These are phyloP conservation scores for Orobanche coerulescens DNA, from an alignment of 257 asterid genomes.

Conservation along the genomic window DNA sequence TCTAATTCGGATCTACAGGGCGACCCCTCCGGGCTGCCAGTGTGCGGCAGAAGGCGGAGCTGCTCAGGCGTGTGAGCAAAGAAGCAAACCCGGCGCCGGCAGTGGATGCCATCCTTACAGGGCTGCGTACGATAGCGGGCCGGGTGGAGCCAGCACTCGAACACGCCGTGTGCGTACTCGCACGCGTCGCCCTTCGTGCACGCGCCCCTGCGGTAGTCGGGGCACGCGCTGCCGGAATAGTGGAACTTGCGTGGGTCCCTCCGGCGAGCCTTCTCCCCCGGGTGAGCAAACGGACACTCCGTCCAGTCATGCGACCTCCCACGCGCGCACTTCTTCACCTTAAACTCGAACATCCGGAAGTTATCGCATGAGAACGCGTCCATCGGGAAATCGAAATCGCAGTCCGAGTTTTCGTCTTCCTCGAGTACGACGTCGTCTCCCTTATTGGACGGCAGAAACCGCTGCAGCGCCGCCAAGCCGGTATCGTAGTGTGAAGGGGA, in stretches of 20 bases:
- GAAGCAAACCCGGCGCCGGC: constrained; percentile 48
- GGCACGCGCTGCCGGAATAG: constrained; percentile 47
- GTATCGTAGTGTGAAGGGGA: constrained; percentile 29
- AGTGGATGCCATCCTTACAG: constrained; percentile 53
- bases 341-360: constrained; percentile 56
- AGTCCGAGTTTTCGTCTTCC: constrained; percentile 20
- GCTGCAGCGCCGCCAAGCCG: constrained; percentile 53
- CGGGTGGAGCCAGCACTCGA: constrained; percentile 64
- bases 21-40: constrained; percentile 30
- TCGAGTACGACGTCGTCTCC: constrained; percentile 19
- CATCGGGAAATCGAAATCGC: constrained; percentile 35
- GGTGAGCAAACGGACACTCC: constrained; percentile 51
- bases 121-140: constrained; percentile 60
- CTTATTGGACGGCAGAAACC: constrained; percentile 52
- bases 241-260: constrained; percentile 40
- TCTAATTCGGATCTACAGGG: constrained; percentile 15
- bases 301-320: constrained; percentile 55
- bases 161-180: constrained; percentile 57
- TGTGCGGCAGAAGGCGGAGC: constrained; percentile 34
- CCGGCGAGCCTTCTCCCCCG: constrained; percentile 54
- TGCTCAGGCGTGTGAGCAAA: constrained; percentile 52
- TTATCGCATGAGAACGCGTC: constrained; percentile 51
- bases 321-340: constrained; percentile 44
- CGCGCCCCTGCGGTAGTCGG: constrained; percentile 44
- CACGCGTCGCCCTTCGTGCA: constrained; percentile 42